A percentile compares a stretch with the other conserved stretches of the same genome.
Conservation (phyloP, 345 rosid genomes). For the Eucalyptus decipiens region DNA sequence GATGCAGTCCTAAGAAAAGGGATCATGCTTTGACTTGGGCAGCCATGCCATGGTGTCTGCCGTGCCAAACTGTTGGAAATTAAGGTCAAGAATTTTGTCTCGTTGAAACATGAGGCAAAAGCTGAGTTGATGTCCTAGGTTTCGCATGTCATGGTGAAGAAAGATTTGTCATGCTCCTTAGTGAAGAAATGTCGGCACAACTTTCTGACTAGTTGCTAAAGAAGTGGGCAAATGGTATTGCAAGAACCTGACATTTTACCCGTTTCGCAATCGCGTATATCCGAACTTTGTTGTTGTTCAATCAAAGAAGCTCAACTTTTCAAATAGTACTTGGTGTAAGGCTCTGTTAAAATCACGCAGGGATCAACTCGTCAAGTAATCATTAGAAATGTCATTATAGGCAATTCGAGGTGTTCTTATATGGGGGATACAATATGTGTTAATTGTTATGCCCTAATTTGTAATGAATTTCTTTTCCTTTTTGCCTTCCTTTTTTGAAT, state of each 20-base stretch:
- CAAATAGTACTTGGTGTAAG: not conserved
- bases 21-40: not conserved
- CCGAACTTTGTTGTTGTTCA: no score
- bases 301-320: not conserved
- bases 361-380: not conserved
- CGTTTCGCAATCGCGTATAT: not conserved
- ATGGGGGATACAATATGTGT: not conserved
- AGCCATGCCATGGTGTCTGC: not conserved
- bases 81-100: not conserved
- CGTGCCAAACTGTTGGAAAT: not conserved
- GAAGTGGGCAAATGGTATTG: not conserved
- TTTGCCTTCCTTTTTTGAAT: not conserved
- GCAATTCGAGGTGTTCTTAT: not conserved
- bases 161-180: not conserved
- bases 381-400: not conserved
- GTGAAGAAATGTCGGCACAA: not conserved
- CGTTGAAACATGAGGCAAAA: not conserved
- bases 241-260: not conserved
- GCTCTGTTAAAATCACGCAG: not conserved
- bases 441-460: not conserved
- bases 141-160: not conserved
- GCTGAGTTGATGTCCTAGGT: not conserved
- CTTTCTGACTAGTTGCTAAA: not conserved
- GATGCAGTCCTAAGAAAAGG: not conserved
- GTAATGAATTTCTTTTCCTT: not conserved